phyloP scores from a whole-genome alignment of 2,329 filamentous ascomycete species.

The Lasiodiplodia sp. region DNA sequence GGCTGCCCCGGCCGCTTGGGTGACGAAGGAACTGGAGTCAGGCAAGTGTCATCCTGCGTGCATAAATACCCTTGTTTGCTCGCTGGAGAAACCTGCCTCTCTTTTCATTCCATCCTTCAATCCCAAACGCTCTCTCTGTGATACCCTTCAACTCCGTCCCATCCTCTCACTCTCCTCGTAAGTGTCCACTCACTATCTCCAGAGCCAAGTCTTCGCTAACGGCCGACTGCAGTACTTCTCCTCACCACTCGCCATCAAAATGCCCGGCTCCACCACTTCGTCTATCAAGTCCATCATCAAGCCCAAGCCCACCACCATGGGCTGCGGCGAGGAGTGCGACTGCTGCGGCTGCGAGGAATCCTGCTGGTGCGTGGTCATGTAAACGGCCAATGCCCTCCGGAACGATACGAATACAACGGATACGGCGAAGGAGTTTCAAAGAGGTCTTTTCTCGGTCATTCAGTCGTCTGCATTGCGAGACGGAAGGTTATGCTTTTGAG shows the following conservation, averaged over 20 bases:
- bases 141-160: neutral
- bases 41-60: neutral
- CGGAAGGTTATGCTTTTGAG: no score
- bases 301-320: slow-evolving; percentile 42
- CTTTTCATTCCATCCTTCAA: neutral
- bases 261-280: slow-evolving; percentile 45
- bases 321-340: slow-evolving; percentile 47
- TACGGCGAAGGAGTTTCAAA: neutral
- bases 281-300: slow-evolving; percentile 47
- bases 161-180: neutral
- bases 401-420: neutral
- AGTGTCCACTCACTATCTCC: neutral
- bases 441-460: neutral
- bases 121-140: neutral
- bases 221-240: neutral
- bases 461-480: no score
- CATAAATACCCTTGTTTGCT: slow-evolving; percentile 15
- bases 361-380: slow-evolving; percentile 47
- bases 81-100: neutral
- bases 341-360: slow-evolving; percentile 50
- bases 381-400: slow-evolving; percentile 12
- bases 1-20: neutral
- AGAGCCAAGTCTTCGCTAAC: neutral
- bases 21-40: neutral
- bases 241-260: slow-evolving; percentile 32